Evolutionary conservation across 208 protist species (phyloP), one percentile per base, ranked within the genome.

Genomic region (Porcisia hertigi): DNA sequence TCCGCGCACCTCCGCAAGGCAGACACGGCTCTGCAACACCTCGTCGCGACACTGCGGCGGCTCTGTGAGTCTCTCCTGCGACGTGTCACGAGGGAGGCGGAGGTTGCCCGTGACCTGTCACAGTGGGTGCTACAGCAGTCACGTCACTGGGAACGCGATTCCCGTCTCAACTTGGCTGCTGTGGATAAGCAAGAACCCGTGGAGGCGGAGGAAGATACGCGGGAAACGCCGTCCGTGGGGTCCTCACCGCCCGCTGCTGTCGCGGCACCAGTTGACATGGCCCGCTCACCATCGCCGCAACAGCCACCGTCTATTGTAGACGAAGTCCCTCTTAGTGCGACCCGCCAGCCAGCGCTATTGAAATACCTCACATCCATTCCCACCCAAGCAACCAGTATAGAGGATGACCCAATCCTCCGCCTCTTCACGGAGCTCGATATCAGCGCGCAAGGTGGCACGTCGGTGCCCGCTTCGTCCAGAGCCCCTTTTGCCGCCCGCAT

Each of bases 111-210:
- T 18, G 81, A 93, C 52, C 65, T 95, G 34, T 62, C 89, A 39
- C 77, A 79, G 72, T 95, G 87, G 85, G 87, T 89, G 36, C 58
- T 88, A 53, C 91, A 93, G 57, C 87, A 82, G 69, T 73, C 78
- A n/a, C 55, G 43, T 34, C 57, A 82, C 69, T 82, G 78, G 78
- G 67, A 41, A 36, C 75, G 69, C 60, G 60, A 73, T 16, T 71
- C 69, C 30, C 73, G 69, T 69, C 74, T 82, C 36, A 39, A 55
- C 20, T 67, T 52, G n/a, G 64, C 34, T 34, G 49, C 65, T 8
- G 57, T 39, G 2, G 66, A 67, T 67, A 36, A 52, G 66, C 47
- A 45, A 43, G 25, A 12, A 57, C 66, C 30, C 7, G 0, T 64
- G 45, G 55, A 58, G 52, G 66, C 66, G 12, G 78, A 82, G 58